Percentiles rank a stretch among this genome's conserved stretches.
Conservation (phyloP, 805 yeast genomes). For the Wickerhamomyces chambardii region DNA sequence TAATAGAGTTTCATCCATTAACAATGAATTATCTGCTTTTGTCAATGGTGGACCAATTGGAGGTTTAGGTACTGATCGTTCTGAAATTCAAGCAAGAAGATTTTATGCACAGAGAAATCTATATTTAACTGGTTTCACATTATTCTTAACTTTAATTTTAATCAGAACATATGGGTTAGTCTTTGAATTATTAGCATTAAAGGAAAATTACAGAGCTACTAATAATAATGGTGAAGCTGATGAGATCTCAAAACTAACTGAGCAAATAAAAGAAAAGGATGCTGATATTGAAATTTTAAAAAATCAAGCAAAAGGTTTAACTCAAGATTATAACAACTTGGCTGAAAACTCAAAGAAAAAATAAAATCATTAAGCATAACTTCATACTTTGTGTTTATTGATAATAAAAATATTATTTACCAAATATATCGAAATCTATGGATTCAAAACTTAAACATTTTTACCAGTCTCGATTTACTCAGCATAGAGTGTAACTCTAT, state of each 20-base stretch:
- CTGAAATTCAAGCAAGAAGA: conserved; percentile 83
- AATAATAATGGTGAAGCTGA: conserved; percentile 14
- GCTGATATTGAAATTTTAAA: conserved; percentile 58
- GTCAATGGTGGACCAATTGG: conserved; percentile 14
- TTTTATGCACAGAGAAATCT: conserved; percentile 95
- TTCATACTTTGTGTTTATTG: too few species aligned
- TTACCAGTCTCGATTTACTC: too few species aligned
- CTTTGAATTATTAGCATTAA: conserved; percentile 57
- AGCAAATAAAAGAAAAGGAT: conserved; percentile 35
- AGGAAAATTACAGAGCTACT: conserved; percentile 43
- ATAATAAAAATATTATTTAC: too few species aligned
- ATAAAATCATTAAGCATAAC: too few species aligned
- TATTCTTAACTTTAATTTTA: conserved; percentile 79
- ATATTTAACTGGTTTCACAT: conserved; percentile 92
- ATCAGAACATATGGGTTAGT: conserved; percentile 79
- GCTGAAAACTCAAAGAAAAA: conserved; percentile 10
- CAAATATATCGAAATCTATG: too few species aligned
- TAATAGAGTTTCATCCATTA: conserved; percentile 68
- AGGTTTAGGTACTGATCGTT: conserved; percentile 42
- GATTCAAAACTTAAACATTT: too few species aligned
- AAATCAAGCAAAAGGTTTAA: conserved; percentile 61
- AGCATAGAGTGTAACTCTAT: too few species aligned
- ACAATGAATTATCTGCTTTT: conserved; percentile 43
- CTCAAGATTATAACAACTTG: conserved; percentile 49
- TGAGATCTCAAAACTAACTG: conserved; percentile 10